Evolutionary conservation across 2,329 filamentous ascomycete genomes (phyloP).

Genomic region (Fusarium sp.): DNA sequence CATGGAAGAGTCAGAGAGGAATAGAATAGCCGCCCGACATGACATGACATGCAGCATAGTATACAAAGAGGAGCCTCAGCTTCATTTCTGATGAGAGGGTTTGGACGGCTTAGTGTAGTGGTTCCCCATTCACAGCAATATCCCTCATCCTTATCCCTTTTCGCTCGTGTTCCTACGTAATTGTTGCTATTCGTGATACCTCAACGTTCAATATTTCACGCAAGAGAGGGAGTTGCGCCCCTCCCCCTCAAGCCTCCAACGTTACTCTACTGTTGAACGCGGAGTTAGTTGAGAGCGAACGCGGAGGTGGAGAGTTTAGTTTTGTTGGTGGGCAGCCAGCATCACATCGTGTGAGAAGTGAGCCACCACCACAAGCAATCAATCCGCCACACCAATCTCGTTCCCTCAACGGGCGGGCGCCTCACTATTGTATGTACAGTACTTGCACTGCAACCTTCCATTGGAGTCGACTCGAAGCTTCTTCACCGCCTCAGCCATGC

Average conservation of each 20-base stretch:
- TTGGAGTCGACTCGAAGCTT: not conserved
- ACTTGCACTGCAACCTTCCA: conserved; percentile 6
- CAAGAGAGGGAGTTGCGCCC: conserved; percentile 2
- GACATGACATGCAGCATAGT: conserved; percentile 17
- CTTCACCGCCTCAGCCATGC: conserved; percentile 35
- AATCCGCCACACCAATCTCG: conserved; percentile 18
- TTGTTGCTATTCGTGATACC: conserved; percentile 28
- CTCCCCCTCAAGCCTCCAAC: conserved; percentile 2
- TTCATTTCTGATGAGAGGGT: conserved; percentile 1
- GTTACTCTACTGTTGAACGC: not conserved
- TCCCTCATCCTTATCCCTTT: conserved; percentile 37
- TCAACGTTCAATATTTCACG: conserved; percentile 23
- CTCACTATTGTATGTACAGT: not conserved
- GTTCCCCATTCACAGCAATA: conserved; percentile 22
- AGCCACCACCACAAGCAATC: conserved; percentile 28
- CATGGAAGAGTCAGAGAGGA: conserved; percentile 9
- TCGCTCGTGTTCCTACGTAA: conserved; percentile 35
- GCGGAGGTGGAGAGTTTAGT: not conserved
- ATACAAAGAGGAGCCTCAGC: conserved; percentile 20
- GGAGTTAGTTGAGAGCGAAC: conserved; percentile 2
- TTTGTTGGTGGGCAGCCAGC: conserved; percentile 15
- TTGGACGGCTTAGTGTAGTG: conserved; percentile 5
- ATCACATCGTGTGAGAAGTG: conserved; percentile 22
- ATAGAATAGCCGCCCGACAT: conserved; percentile 19
- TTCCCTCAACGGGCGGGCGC: not conserved